These are phyloP conservation scores for Penicillium flavigenum DNA, from an alignment of 495 filamentous ascomycete species.

Conservation along the genomic window DNA sequence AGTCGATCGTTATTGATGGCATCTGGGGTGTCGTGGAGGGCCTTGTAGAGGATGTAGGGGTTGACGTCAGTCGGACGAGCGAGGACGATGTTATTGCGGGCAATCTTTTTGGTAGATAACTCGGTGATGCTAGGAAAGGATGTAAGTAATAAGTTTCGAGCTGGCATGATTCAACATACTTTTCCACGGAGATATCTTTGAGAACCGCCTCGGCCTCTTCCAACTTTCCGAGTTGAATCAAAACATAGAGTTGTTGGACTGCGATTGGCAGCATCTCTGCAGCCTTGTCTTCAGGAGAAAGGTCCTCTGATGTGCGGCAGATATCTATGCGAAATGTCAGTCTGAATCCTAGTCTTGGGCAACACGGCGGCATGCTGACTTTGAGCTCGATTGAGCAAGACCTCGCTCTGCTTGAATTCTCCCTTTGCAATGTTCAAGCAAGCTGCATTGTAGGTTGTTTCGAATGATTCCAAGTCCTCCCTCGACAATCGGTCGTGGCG, in stretches of 20 bases:
- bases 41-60: conserved; percentile 72
- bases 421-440: conserved; percentile 81
- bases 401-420: conserved; percentile 68
- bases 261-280: conserved; percentile 81
- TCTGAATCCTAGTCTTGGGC: neutral
- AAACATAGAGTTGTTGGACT: conserved; percentile 82
- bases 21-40: conserved; percentile 57
- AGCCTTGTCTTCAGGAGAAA: conserved; percentile 78
- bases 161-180: conserved; percentile 48
- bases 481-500: conserved; percentile 57
- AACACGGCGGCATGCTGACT: conserved; percentile 35
- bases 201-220: conserved; percentile 70
- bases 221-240: conserved; percentile 67
- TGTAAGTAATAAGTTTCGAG: conserved; percentile 20
- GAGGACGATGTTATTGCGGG: conserved; percentile 73
- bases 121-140: conserved; percentile 66
- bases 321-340: conserved; percentile 54
- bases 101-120: conserved; percentile 70
- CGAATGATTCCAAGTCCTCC: conserved; percentile 86
- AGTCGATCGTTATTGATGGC: conserved; percentile 64
- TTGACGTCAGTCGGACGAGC: conserved; percentile 60
- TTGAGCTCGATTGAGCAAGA: conserved; percentile 80
- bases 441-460: conserved; percentile 90
- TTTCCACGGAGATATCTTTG: conserved; percentile 59
- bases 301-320: conserved; percentile 78